phyloP scores from a whole-genome alignment of 179 eudicot genomes.

The Heliamphora pulchella region DNA sequence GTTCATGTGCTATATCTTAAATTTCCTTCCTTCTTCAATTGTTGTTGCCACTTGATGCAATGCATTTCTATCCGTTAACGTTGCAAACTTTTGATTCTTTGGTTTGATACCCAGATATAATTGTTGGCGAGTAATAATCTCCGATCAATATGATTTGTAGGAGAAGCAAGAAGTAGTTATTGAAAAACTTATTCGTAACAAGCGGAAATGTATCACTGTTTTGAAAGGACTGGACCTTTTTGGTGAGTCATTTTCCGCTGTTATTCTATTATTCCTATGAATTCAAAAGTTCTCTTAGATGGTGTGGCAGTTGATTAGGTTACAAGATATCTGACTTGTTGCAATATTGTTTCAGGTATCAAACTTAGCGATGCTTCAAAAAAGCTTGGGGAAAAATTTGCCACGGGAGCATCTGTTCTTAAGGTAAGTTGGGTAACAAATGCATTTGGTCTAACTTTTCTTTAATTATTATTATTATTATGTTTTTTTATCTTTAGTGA shows the following conservation, averaged over 20 bases:
- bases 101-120: background rate
- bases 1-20: too few relatives aligned
- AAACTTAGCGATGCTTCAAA: conserved; percentile 95
- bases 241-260: conserved; percentile 46
- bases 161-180: conserved; percentile 88
- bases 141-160: conserved; percentile 27
- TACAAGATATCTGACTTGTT: background rate
- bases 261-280: background rate
- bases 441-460: too few relatives aligned
- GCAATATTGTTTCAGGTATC: conserved; percentile 39
- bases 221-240: conserved; percentile 88
- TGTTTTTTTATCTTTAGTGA: too few relatives aligned
- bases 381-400: conserved; percentile 98
- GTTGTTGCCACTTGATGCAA: background rate
- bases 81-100: background rate
- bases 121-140: background rate
- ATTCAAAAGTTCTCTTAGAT: background rate
- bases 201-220: conserved; percentile 85
- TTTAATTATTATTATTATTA: too few relatives aligned
- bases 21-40: too few relatives aligned
- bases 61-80: background rate
- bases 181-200: conserved; percentile 91
- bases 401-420: conserved; percentile 98
- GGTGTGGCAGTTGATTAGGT: background rate
- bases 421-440: conserved; percentile 34